These are phyloP conservation scores for Entrophospora sp. DNA, from an alignment of 192 early-diverging fungal species.

Conservation along the genomic window DNA sequence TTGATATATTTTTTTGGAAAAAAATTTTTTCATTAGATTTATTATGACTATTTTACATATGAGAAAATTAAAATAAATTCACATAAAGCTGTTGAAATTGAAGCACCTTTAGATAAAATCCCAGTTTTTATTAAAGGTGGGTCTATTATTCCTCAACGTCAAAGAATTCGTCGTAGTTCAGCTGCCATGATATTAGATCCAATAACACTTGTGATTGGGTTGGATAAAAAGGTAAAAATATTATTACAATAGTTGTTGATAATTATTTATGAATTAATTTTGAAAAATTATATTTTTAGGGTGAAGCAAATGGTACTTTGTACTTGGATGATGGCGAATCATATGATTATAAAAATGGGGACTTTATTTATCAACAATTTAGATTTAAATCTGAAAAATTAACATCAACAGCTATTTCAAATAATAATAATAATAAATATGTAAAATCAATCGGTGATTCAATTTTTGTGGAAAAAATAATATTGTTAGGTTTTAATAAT, in stretches of 20 bases:
- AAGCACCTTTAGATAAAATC: slow-evolving; percentile 64
- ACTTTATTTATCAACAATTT: slow-evolving; percentile 56
- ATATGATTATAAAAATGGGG: slow-evolving; percentile 59
- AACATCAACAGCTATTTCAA: not conserved
- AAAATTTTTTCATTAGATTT: slow-evolving; percentile 35
- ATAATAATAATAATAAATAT: slow-evolving; percentile 17
- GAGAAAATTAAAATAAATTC: slow-evolving; percentile 20
- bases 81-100: slow-evolving; percentile 38
- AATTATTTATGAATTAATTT: slow-evolving; percentile 17
- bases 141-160: slow-evolving; percentile 75
- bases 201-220: slow-evolving; percentile 78
- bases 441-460: slow-evolving; percentile 3
- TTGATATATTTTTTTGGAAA: slow-evolving; percentile 5
- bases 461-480: slow-evolving; percentile 40
- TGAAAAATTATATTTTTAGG: slow-evolving; percentile 31
- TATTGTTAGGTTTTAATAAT: slow-evolving; percentile 45
- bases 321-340: slow-evolving; percentile 90
- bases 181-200: slow-evolving; percentile 77
- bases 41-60: slow-evolving; percentile 61
- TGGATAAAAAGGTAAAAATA: slow-evolving; percentile 47
- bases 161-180: slow-evolving; percentile 78
- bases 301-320: slow-evolving; percentile 63
- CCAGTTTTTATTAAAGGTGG: slow-evolving; percentile 88
- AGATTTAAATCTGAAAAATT: slow-evolving; percentile 34
- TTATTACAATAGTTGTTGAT: not conserved